Conservation (phyloP, 2,329 filamentous ascomycete species). For the Diaporthe velutina region DNA sequence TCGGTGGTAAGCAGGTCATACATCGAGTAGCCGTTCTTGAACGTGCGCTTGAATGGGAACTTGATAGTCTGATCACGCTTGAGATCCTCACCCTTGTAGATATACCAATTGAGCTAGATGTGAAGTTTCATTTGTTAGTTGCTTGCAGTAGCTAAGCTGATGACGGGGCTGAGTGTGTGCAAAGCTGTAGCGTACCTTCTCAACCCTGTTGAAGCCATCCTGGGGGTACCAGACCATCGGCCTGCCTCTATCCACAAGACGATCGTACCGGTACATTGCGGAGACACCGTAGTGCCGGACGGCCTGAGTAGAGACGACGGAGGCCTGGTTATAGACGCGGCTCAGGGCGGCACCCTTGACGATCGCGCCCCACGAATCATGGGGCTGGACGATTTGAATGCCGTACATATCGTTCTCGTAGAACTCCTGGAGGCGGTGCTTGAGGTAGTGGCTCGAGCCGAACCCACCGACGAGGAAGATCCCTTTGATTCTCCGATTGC, state of each 20-base stretch:
- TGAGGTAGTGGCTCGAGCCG: conserved; percentile 29
- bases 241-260: not conserved
- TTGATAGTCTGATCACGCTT: conserved; percentile 4
- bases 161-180: too few relatives aligned
- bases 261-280: not conserved
- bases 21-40: rapidly evolving
- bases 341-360: conserved; percentile 27
- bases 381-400: conserved; percentile 16
- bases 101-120: conserved; percentile 17
- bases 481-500: not conserved
- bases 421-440: not conserved
- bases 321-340: not conserved
- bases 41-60: not conserved
- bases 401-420: not conserved
- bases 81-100: conserved; percentile 12
- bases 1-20: not conserved
- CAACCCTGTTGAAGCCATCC: not conserved
- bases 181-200: not conserved
- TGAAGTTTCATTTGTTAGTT: too few relatives aligned
- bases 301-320: conserved; percentile 8
- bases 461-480: conserved; percentile 29
- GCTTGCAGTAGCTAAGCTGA: too few relatives aligned
- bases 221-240: not conserved
- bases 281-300: not conserved
- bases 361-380: conserved; percentile 20